Evolutionary conservation across 1,284 basidiomycete species (phyloP).

Genomic region (Cutaneotrichosporon arboriforme): DNA sequence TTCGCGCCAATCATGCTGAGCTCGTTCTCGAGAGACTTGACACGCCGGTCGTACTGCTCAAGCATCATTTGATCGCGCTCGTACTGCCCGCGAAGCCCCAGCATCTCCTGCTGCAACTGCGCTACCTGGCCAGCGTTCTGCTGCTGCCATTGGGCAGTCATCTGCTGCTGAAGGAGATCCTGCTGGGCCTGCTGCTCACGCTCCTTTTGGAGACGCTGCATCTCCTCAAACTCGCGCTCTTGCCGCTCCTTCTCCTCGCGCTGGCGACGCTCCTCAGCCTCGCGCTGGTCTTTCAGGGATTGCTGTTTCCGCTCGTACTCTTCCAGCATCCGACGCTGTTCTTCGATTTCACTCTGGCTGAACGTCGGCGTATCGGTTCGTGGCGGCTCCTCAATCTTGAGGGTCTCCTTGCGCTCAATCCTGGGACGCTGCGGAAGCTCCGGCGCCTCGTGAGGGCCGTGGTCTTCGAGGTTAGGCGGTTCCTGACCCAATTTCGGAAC

Average conservation of each 20-base stretch:
- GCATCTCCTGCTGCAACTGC: slow-evolving; percentile 82
- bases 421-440: slow-evolving; percentile 82
- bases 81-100: slow-evolving; percentile 93
- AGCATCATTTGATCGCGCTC: slow-evolving; percentile 97
- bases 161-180: slow-evolving; percentile 79
- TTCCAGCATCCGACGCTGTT: slow-evolving; percentile 92
- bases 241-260: slow-evolving; percentile 73
- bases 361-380: slow-evolving; percentile 59
- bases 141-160: slow-evolving; percentile 56
- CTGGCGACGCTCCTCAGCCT: slow-evolving; percentile 73
- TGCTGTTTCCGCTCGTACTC: slow-evolving; percentile 95
- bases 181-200: slow-evolving; percentile 82
- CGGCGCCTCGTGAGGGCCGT: slow-evolving; percentile 67
- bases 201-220: slow-evolving; percentile 60
- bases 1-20: slow-evolving; percentile 72
- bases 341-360: slow-evolving; percentile 71
- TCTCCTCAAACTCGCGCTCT: slow-evolving; percentile 78
- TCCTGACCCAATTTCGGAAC: slow-evolving; percentile 95
- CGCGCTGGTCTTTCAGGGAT: slow-evolving; percentile 69
- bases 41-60: slow-evolving; percentile 94
- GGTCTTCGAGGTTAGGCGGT: slow-evolving; percentile 73
- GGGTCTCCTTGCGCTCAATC: slow-evolving; percentile 53
- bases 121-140: slow-evolving; percentile 49
- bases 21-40: slow-evolving; percentile 93
- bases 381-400: slow-evolving; percentile 56